Evolutionary conservation across 2,329 filamentous ascomycete genomes (phyloP), one percentile per base, ranked within the genome.

Genomic region (Huntiella savannae): DNA sequence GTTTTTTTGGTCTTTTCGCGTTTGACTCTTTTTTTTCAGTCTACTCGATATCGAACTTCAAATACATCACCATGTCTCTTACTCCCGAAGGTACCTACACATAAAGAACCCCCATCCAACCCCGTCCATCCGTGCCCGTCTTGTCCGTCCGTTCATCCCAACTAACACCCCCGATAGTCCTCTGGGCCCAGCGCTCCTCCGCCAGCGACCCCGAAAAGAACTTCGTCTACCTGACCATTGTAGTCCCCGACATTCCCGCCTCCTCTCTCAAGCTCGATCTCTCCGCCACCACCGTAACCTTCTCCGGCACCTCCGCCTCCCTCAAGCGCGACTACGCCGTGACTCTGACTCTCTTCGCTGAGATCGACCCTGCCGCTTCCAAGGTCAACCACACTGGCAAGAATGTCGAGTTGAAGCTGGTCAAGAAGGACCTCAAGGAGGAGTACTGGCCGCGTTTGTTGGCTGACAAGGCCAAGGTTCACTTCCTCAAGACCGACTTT

Each of bases 401-500:
- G 65, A 86, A 86, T 58, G 71, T 95, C 55, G 82, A 93, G 70
- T 65, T 96, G 57, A 82, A 93, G 62, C 73, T 98, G 63, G 77
- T 84, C 66, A 98, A 98, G 82, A 95, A 95, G 79, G 86, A 93
- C 60, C 73, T 91, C 54, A 83, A 86, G 66, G 77, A 85, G 59
- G 85, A 91, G 65, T 96, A 80, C 75, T 98, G 91, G 91, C 87
- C 87, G 52, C 78, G 91, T 53, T 73, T 98, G 58, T 73, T 95
- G 61, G 95, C 95, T 78, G 83, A 88, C 51, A 64, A 69, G 55
- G 80, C 84, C 73, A 94, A 85, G 71, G 68, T 83, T 47, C 91
- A 96, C 68, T 98, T 86, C 75, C 67, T 98, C 59, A 94, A 94
- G 79, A 96, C 91, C 53, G 82, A 98, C 68, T 98, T 98, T 57